Evolutionary conservation across 2,329 filamentous ascomycete species (phyloP).

Genomic region (Colletotrichum sp.): DNA sequence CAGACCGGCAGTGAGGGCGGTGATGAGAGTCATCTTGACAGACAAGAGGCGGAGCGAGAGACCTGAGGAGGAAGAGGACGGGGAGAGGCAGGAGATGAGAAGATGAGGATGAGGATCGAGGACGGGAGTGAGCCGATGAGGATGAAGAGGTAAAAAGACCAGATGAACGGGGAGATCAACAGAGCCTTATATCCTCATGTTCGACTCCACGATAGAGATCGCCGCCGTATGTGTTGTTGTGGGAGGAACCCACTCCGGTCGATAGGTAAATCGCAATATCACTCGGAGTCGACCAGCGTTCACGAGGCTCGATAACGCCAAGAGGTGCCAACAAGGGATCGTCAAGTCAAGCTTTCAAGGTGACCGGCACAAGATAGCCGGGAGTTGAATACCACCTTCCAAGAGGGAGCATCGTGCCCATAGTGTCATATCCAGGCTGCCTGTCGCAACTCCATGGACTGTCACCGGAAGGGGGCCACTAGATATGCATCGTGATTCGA

Average conservation of each 20-base stretch:
- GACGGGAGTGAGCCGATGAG: background rate
- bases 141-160: background rate
- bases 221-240: background rate
- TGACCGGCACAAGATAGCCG: conserved; percentile 12
- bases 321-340: background rate
- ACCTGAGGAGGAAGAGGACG: background rate
- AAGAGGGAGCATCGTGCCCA: conserved; percentile 16
- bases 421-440: background rate
- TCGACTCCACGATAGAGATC: background rate
- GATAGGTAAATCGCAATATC: background rate
- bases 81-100: background rate
- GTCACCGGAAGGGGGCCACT: background rate
- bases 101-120: background rate
- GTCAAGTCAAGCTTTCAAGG: background rate
- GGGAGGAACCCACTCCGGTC: background rate
- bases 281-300: background rate
- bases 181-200: conserved; percentile 12
- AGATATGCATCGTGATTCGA: conserved; percentile 1
- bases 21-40: conserved; percentile 12
- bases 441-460: background rate
- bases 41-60: background rate
- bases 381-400: conserved; percentile 18
- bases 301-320: background rate
- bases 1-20: conserved; percentile 14
- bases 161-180: background rate